These are phyloP conservation scores for Acanthamoeba healyi DNA, from an alignment of 208 protist species.

Conservation along the genomic window DNA sequence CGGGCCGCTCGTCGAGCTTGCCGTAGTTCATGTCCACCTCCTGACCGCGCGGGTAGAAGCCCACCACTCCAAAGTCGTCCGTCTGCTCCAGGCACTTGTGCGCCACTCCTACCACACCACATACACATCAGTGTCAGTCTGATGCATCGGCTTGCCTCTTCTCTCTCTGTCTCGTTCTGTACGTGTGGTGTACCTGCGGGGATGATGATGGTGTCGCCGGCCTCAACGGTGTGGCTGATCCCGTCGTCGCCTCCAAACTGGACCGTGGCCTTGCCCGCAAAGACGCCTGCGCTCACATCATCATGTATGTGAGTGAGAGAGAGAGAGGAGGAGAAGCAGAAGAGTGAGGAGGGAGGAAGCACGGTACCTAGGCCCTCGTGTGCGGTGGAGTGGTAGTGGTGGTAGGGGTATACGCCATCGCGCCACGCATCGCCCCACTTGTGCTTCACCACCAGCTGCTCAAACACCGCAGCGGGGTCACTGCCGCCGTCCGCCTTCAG, in stretches of 20 bases:
- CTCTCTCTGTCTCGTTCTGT: too few species aligned
- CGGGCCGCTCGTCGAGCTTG: background rate
- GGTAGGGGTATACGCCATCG: constrained; percentile 23
- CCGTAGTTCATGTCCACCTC: constrained; percentile 44
- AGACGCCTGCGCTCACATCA: background rate
- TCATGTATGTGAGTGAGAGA: background rate
- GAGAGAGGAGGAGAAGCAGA: background rate
- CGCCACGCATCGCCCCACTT: constrained; percentile 14
- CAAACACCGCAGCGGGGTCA: background rate
- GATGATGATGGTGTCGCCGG: constrained; percentile 13
- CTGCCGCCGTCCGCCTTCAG: background rate
- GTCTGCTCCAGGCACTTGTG: constrained; percentile 49
- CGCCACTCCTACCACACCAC: background rate
- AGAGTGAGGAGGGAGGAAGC: background rate
- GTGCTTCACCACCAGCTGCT: background rate
- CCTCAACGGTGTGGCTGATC: background rate
- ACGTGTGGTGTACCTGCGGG: background rate
- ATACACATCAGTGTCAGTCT: background rate
- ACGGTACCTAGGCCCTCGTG: constrained; percentile 17
- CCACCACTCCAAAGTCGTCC: constrained; percentile 54
- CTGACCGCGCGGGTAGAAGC: constrained; percentile 42
- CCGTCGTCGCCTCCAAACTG: constrained; percentile 58
- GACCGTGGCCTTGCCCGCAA: background rate
- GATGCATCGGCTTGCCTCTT: too few species aligned
- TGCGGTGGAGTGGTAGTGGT: constrained; percentile 61